Percentiles rank a stretch among this genome's conserved stretches.
phyloP scores from a whole-genome alignment of 139 green algal species.

The Auxenochlorella pyrenoidosa region DNA sequence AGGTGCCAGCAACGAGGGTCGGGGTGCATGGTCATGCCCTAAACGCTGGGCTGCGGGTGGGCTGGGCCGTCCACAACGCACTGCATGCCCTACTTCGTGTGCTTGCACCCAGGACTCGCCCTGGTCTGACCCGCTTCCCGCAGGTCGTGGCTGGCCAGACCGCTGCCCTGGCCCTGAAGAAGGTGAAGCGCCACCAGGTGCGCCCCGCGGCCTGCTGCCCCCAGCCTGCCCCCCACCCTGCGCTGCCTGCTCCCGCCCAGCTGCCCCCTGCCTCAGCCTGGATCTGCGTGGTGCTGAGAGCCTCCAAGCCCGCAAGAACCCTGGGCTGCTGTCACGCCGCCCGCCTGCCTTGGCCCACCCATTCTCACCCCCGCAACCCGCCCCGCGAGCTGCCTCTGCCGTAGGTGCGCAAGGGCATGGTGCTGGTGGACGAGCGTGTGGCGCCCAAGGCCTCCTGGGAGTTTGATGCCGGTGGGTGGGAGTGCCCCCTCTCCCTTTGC shows the following conservation, averaged over 20 bases:
- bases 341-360: neutral
- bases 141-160: slow-evolving; percentile 91
- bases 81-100: too few species aligned
- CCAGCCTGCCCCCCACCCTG: neutral
- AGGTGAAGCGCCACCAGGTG: slow-evolving; percentile 79
- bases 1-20: too few species aligned
- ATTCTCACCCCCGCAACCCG: neutral
- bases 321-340: neutral
- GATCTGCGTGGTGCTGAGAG: neutral
- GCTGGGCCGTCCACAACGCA: too few species aligned
- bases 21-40: too few species aligned
- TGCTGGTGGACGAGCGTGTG: slow-evolving; percentile 77
- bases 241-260: too few species aligned
- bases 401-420: slow-evolving; percentile 90
- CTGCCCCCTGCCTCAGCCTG: too few species aligned
- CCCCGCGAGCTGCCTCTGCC: neutral
- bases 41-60: too few species aligned
- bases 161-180: slow-evolving; percentile 89
- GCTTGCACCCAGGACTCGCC: too few species aligned
- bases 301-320: neutral
- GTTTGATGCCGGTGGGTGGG: slow-evolving; percentile 60
- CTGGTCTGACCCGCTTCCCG: neutral
- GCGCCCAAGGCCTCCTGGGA: slow-evolving; percentile 84
- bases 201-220: slow-evolving; percentile 26
- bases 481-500: neutral